Evolutionary conservation across 306 rosid genomes (phyloP).

Genomic region (Ammopiptanthus mongolicus): DNA sequence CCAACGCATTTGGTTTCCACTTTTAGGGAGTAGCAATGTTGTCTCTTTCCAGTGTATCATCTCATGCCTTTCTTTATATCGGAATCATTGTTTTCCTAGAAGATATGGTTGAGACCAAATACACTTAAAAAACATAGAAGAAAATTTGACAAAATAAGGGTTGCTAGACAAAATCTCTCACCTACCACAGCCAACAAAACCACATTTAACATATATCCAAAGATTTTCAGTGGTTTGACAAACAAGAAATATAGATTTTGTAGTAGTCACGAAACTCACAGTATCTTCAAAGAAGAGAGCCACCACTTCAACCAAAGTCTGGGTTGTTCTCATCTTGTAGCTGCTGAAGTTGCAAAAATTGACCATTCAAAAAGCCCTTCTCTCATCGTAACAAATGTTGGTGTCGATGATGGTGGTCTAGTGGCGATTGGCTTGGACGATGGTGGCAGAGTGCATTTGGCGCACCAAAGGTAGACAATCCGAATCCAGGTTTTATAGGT

Average conservation of each 20-base stretch:
- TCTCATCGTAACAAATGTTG: constrained; percentile 18
- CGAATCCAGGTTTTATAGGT: no score
- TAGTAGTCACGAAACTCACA: no score
- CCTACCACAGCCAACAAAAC: constrained; percentile 98
- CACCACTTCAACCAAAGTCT: constrained; percentile 89
- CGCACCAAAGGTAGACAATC: no score
- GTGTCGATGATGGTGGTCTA: no score
- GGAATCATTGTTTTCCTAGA: constrained; percentile 24
- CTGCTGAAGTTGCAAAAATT: constrained; percentile 91
- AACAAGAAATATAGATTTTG: constrained; percentile 71
- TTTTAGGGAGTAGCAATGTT: constrained; percentile 92
- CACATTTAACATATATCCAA: constrained; percentile 95
- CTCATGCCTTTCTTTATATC: constrained; percentile 92
- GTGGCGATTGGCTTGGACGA: no score
- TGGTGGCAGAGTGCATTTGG: no score
- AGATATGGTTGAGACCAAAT: not conserved
- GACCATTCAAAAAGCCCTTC: constrained; percentile 77
- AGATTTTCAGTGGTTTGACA: constrained; percentile 95
- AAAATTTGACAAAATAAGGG: not conserved
- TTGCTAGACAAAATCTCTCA: constrained; percentile 25
- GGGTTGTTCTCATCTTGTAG: constrained; percentile 97
- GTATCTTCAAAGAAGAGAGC: constrained; percentile 95
- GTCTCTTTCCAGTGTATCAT: constrained; percentile 93
- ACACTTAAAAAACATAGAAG: not conserved
- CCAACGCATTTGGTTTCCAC: constrained; percentile 90